Conservation (phyloP, 1,284 basidiomycete genomes). For the Microbotryum scabiosae region DNA sequence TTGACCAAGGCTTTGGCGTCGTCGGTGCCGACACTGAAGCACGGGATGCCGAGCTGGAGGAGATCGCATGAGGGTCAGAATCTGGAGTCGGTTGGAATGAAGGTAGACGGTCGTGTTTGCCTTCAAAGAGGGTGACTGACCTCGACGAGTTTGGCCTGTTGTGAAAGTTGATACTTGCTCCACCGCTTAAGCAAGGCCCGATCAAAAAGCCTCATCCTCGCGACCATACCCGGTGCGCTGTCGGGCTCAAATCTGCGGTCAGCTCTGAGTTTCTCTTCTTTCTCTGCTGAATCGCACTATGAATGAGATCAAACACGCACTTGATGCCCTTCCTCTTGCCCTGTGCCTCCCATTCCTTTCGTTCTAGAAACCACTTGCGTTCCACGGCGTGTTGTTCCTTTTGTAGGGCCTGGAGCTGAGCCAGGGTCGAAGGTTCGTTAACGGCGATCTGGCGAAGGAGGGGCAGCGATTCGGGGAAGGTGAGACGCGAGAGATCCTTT, state of each 20-base stretch:
- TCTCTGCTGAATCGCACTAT: too few species aligned
- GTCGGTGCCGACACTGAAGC: constrained; percentile 12
- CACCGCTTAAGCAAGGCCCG: constrained; percentile 3
- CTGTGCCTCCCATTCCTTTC: constrained; percentile 11
- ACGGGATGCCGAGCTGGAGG: constrained; percentile 21
- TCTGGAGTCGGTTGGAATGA: too few species aligned
- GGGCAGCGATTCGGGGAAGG: constrained; percentile 20
- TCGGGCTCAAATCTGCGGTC: too few species aligned
- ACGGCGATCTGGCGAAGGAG: constrained; percentile 14
- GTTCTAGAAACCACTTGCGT: constrained; percentile 16
- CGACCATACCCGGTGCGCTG: not conserved
- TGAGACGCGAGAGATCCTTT: constrained; percentile 9
- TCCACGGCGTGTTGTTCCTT: constrained; percentile 21
- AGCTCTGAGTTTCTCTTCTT: too few species aligned
- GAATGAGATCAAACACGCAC: not conserved
- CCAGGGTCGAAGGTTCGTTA: constrained; percentile 1
- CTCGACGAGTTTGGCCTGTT: constrained; percentile 12
- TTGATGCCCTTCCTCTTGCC: not conserved
- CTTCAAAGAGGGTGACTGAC: not conserved
- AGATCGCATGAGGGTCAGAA: too few species aligned
- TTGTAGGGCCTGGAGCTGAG: constrained; percentile 6
- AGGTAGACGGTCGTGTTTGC: not conserved
- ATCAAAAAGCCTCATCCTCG: constrained; percentile 17
- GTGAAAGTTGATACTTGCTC: constrained; percentile 8
- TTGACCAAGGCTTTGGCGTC: constrained; percentile 14